Conservation (phyloP, 345 rosid species). For the Citrus cavaleriei region DNA sequence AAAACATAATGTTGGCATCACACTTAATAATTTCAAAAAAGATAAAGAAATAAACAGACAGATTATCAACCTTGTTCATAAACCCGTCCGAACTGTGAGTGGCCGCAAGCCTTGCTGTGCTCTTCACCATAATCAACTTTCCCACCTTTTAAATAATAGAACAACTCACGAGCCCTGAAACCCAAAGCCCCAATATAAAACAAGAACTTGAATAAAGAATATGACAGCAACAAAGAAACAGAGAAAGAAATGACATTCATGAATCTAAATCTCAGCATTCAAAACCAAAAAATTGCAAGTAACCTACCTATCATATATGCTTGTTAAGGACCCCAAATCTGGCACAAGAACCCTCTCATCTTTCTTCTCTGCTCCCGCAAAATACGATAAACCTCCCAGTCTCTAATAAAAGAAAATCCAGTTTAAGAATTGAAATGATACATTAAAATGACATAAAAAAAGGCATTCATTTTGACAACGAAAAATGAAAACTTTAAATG, state of each 20-base stretch:
- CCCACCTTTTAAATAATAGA: conserved; percentile 95
- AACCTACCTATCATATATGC: conserved; percentile 78
- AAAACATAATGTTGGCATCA: not conserved
- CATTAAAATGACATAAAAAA: not conserved
- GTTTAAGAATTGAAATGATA: not conserved
- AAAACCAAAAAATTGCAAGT: not conserved
- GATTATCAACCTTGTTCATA: conserved; percentile 63
- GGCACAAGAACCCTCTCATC: conserved; percentile 95
- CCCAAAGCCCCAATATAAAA: not conserved
- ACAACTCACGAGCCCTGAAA: conserved; percentile 91
- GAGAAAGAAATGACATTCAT: not conserved
- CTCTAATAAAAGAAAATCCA: conserved; percentile 39
- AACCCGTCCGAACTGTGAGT: conserved; percentile 74
- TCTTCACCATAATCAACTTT: conserved; percentile 91
- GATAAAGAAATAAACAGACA: not conserved
- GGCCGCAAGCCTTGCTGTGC: conserved; percentile 91
- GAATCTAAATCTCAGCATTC: not conserved
- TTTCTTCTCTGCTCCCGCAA: conserved; percentile 97
- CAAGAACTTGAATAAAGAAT: not conserved
- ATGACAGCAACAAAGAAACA: not conserved
- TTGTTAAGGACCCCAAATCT: conserved; percentile 94
- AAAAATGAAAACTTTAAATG: not conserved
- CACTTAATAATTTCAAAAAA: not conserved
- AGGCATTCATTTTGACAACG: not conserved
- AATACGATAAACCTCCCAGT: conserved; percentile 89